Evolutionary conservation across 345 rosid genomes (phyloP).

Genomic region (Odontarrhena argentea): DNA sequence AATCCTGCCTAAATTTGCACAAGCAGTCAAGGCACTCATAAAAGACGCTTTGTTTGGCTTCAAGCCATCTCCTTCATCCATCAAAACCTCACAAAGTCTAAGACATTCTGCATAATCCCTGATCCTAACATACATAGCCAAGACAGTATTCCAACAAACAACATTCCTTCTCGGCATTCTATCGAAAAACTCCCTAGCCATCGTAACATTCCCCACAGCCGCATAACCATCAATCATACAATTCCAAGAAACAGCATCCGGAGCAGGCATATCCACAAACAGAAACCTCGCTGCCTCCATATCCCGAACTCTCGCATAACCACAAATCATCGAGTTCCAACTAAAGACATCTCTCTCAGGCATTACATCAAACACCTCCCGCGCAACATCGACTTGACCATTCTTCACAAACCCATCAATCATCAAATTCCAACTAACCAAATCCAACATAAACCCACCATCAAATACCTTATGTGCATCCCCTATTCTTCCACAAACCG

Average conservation of each 20-base stretch:
- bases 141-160: constrained; percentile 61
- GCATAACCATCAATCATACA: constrained; percentile 62
- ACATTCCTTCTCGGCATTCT: constrained; percentile 55
- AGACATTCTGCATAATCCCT: constrained; percentile 55
- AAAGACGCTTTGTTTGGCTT: constrained; percentile 59
- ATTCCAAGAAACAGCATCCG: constrained; percentile 64
- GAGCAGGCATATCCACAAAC: constrained; percentile 51
- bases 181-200: constrained; percentile 49
- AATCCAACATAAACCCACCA: constrained; percentile 45
- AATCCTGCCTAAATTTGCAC: constrained; percentile 52
- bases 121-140: constrained; percentile 56
- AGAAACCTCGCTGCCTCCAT: constrained; percentile 50
- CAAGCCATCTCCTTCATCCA: constrained; percentile 47
- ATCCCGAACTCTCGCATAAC: constrained; percentile 45
- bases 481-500: constrained; percentile 42
- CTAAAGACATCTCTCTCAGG: constrained; percentile 51
- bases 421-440: constrained; percentile 62
- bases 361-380: constrained; percentile 58
- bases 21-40: constrained; percentile 61
- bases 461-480: constrained; percentile 52
- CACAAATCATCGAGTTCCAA: constrained; percentile 69
- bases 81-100: constrained; percentile 58
- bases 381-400: constrained; percentile 47
- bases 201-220: constrained; percentile 41
- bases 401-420: constrained; percentile 53